Evolutionary conservation across 257 asterid genomes (phyloP), one percentile per base, ranked within the genome.

Genomic region (Henckelia pumila): DNA sequence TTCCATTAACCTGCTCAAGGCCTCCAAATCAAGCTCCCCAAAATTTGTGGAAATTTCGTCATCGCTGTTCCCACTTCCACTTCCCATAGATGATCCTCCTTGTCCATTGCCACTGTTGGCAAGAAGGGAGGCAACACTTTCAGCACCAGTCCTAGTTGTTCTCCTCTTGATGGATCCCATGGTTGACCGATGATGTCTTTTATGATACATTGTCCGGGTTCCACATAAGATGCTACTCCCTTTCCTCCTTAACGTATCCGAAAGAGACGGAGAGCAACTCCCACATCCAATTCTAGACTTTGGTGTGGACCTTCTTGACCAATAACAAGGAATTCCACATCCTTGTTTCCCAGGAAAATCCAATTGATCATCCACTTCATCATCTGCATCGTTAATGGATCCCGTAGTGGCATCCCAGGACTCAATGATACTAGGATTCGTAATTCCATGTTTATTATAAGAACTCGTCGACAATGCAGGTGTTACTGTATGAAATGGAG

Each of bases 301-400:
- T 32, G 99, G 98, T 0, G 98, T 91, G 4, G 97, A 87, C 78
- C 92, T 87, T 74, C 76, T 91, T 30, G 99, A 91, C 99, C 98
- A 87, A 76, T 85, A 89, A 81, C 99, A 94, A 19, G 98, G 83
- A 70, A 94, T 91, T 63, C 98, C 99, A 75, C 99, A 94, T 37
- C 97, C 99, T n/a, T 77, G 86, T 29, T 85, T 76, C 22, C 96
- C 93, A 1, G 87, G 86, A 26, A 94, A 84, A 76, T 87, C 96
- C 75, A 86, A 82, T 44, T 78, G 95, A 63, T 84, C 92, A 7
- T 94, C 99, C 81, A 80, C 88, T 70, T 90, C 97, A 66, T 91
- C 93, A 66, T 85, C 97, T 14, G 80, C 96, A 67, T 87, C 97
- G 64, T 90, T 85, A 47, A 47, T 14, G 20, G 53, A 47, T 61